A percentile compares a stretch with the other conserved stretches of the same genome.
Conservation (phyloP, 352 stramenopile species). For the Chloridella minuta region DNA sequence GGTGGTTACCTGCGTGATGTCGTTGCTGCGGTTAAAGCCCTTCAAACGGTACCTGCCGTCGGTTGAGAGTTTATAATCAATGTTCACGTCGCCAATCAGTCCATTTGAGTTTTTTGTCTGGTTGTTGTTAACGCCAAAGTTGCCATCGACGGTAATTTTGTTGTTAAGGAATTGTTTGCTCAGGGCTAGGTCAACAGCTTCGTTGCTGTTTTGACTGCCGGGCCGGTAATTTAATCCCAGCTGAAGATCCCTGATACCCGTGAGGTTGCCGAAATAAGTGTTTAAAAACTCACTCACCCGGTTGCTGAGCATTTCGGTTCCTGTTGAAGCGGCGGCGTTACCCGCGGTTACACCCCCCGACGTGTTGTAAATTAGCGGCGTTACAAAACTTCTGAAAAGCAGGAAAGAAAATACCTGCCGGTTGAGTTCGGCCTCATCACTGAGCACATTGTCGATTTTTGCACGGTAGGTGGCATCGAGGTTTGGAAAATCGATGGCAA, state of each 20-base stretch:
- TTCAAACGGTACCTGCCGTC: background rate
- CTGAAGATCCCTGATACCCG: background rate
- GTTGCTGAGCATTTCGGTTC: background rate
- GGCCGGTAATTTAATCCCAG: background rate
- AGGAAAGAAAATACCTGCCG: background rate
- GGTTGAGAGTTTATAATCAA: background rate
- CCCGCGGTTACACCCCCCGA: background rate
- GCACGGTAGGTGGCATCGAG: background rate
- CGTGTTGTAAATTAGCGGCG: background rate
- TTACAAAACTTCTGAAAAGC: background rate
- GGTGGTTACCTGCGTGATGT: background rate
- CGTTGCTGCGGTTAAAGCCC: background rate
- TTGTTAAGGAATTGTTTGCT: slow-evolving; percentile 5
- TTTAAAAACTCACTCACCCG: background rate
- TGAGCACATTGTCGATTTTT: background rate
- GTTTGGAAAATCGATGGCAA: background rate
- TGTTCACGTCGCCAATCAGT: background rate
- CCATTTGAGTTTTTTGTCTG: background rate
- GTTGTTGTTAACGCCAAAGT: background rate
- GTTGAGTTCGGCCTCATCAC: background rate
- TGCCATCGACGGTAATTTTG: background rate
- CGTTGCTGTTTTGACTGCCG: background rate
- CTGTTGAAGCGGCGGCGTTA: background rate
- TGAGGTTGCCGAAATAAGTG: background rate
- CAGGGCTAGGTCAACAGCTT: background rate